phyloP scores from a whole-genome alignment of 768 basidiomycete genomes.

The Tricholoma saponaceum region DNA sequence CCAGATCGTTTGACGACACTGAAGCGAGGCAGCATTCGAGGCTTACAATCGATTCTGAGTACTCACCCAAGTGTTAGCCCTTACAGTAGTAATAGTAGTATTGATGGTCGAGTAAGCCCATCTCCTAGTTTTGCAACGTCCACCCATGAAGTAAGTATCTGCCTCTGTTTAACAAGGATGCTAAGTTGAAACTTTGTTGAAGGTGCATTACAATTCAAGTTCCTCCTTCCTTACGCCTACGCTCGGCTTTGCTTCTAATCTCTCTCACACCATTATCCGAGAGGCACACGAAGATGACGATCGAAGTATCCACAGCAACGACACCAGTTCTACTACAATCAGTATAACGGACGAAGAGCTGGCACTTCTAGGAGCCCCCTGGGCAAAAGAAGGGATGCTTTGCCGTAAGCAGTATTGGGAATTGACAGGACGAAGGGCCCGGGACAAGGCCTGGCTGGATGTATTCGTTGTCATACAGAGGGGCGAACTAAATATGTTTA shows the following conservation, averaged over 20 bases:
- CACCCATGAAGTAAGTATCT: constrained; percentile 62
- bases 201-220: constrained; percentile 61
- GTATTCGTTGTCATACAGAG: constrained; percentile 95
- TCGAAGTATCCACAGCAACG: constrained; percentile 61
- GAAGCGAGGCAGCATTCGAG: constrained; percentile 91
- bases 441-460: constrained; percentile 88
- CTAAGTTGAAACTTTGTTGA: constrained; percentile 5
- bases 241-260: constrained; percentile 94
- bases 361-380: constrained; percentile 91
- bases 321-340: constrained; percentile 65
- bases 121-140: constrained; percentile 93
- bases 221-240: constrained; percentile 75
- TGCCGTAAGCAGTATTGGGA: constrained; percentile 96
- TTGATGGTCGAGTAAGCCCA: constrained; percentile 90
- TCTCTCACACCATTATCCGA: constrained; percentile 94
- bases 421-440: constrained; percentile 73
- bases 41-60: constrained; percentile 74
- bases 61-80: constrained; percentile 67
- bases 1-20: constrained; percentile 70
- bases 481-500: constrained; percentile 94
- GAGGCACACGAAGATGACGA: constrained; percentile 91
- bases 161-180: not conserved
- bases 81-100: constrained; percentile 78
- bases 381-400: constrained; percentile 98
- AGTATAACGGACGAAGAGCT: constrained; percentile 95